A percentile compares a stretch with the other conserved stretches of the same genome.
Evolutionary conservation across 208 protist genomes (phyloP).

Genomic region (Trypanosoma avium): DNA sequence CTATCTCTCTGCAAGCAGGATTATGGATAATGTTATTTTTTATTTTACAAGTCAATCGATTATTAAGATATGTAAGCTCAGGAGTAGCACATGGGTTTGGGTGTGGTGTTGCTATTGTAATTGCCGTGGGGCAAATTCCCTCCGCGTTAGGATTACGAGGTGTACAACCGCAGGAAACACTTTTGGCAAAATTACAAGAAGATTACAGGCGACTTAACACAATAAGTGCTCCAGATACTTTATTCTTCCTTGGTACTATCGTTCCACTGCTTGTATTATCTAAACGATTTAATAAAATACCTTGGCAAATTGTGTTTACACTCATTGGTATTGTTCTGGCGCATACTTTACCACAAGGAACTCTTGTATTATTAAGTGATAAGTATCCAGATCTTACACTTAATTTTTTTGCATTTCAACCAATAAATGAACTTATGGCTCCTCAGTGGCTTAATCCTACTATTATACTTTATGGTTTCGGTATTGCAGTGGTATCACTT

Average conservation of each 20-base stretch:
- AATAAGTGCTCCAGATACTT: slow-evolving; percentile 23
- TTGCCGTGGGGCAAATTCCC: slow-evolving; percentile 35
- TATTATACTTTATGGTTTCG: slow-evolving; percentile 33
- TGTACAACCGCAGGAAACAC: slow-evolving; percentile 17
- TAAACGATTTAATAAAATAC: slow-evolving; percentile 28
- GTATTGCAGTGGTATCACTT: slow-evolving; percentile 27
- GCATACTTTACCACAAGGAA: slow-evolving; percentile 12
- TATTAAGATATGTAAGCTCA: slow-evolving; percentile 31
- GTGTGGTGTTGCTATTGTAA: slow-evolving; percentile 31
- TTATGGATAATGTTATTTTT: slow-evolving; percentile 34
- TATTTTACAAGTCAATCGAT: slow-evolving; percentile 26
- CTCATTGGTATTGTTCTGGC: slow-evolving; percentile 30
- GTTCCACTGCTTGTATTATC: slow-evolving; percentile 24
- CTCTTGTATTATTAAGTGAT: slow-evolving; percentile 21
- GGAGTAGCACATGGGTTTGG: slow-evolving; percentile 35
- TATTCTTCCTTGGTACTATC: slow-evolving; percentile 30
- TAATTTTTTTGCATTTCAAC: slow-evolving; percentile 22
- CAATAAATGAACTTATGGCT: slow-evolving; percentile 7
- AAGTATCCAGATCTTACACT: slow-evolving; percentile 31
- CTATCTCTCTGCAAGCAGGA: slow-evolving; percentile 26
- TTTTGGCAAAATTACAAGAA: slow-evolving; percentile 29
- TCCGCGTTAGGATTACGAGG: slow-evolving; percentile 26
- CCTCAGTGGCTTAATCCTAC: slow-evolving; percentile 14
- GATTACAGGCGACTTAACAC: slow-evolving; percentile 17
- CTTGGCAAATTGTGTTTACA: slow-evolving; percentile 33